Percentiles rank a stretch among this genome's conserved stretches.
Conservation (phyloP, 1,284 basidiomycete genomes). For the Sporisorium scitamineum region DNA sequence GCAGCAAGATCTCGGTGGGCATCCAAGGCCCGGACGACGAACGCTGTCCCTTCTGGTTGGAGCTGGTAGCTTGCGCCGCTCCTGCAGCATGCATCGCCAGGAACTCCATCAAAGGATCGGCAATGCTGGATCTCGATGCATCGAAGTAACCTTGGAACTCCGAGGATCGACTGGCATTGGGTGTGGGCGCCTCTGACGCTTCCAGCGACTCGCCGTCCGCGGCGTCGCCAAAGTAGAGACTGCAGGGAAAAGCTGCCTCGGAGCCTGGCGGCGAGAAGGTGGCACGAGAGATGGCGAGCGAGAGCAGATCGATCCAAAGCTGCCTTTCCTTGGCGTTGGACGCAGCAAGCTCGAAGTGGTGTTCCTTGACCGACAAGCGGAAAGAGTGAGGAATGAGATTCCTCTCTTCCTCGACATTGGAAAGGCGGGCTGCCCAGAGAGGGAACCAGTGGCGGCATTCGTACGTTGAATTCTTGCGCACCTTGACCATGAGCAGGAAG, state of each 20-base stretch:
- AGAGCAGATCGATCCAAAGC: conserved; percentile 61
- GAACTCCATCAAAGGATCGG: conserved; percentile 52
- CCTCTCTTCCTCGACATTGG: conserved; percentile 45
- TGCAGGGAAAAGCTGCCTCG: conserved; percentile 57
- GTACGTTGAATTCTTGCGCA: conserved; percentile 61
- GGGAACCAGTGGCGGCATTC: conserved; percentile 67
- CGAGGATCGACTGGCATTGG: conserved; percentile 38
- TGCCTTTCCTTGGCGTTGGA: conserved; percentile 60
- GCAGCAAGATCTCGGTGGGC: conserved; percentile 57
- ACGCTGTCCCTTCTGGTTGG: conserved; percentile 37
- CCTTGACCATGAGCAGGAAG: conserved; percentile 65
- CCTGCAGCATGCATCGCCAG: conserved; percentile 52
- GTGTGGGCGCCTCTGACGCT: conserved; percentile 44
- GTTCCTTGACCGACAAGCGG: conserved; percentile 59
- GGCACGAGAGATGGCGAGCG: conserved; percentile 47
- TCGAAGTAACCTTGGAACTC: conserved; percentile 45
- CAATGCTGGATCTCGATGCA: conserved; percentile 7
- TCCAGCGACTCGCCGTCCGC: conserved; percentile 27
- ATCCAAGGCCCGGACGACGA: conserved; percentile 41
- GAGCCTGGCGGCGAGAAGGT: conserved; percentile 45
- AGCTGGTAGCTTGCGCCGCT: conserved; percentile 29
- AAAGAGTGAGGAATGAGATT: conserved; percentile 60
- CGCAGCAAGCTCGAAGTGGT: conserved; percentile 67
- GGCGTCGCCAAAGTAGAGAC: conserved; percentile 46
- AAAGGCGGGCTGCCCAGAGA: conserved; percentile 57